phyloP scores from a whole-genome alignment of 2,329 filamentous ascomycete genomes.

The Colletotrichum euphorbiae region DNA sequence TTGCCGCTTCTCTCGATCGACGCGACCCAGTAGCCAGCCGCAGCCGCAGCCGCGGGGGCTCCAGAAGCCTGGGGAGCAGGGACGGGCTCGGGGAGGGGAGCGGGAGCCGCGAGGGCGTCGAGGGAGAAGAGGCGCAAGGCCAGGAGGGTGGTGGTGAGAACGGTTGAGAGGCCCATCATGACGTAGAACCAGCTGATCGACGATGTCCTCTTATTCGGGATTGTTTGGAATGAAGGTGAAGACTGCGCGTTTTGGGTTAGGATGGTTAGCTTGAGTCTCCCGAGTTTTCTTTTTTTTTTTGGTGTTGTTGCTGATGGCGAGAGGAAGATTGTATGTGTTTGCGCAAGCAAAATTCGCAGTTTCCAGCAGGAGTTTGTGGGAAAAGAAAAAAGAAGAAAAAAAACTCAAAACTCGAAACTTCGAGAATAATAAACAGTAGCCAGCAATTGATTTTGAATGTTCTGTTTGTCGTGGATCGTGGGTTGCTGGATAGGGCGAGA shows the following conservation, averaged over 20 bases:
- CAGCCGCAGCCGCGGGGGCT: constrained; percentile 44
- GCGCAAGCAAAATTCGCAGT: background rate
- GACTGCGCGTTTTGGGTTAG: constrained; percentile 1
- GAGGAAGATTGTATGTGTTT: background rate
- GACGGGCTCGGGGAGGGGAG: constrained; percentile 40
- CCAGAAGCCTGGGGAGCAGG: constrained; percentile 39
- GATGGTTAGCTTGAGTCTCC: constrained; percentile 13
- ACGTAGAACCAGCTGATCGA: constrained; percentile 50
- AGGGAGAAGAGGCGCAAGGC: constrained; percentile 56
- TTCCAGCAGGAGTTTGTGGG: constrained; percentile 6
- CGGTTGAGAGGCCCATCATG: constrained; percentile 58
- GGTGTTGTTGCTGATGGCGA: constrained; percentile 18
- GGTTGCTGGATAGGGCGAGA: background rate
- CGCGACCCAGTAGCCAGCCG: constrained; percentile 77
- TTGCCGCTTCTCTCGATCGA: constrained; percentile 76
- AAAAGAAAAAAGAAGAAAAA: background rate
- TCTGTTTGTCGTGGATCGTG: background rate
- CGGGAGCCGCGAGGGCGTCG: constrained; percentile 49
- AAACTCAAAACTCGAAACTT: constrained; percentile 36
- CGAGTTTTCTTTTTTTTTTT: constrained; percentile 5
- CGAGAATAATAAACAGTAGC: background rate
- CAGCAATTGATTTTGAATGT: background rate
- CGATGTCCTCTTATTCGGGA: constrained; percentile 38
- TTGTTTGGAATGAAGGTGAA: constrained; percentile 19
- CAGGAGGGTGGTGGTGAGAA: constrained; percentile 56